A percentile compares a stretch with the other conserved stretches of the same genome.
Evolutionary conservation across 805 yeast species (phyloP).

Genomic region (Wickerhamiella vanderwaltii): DNA sequence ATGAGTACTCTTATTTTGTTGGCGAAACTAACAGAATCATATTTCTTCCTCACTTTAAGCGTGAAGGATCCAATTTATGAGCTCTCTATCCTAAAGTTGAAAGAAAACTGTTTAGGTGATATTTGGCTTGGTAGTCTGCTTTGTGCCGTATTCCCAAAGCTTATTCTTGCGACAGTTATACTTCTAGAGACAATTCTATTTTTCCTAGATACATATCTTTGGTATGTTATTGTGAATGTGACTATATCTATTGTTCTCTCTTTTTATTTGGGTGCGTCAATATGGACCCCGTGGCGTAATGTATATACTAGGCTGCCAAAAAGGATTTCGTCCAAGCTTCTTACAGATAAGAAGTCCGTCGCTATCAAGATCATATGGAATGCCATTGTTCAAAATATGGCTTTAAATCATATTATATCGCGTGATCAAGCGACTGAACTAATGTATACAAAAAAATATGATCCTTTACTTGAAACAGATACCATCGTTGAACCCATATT

Average conservation of each 20-base stretch:
- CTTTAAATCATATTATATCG: conserved; percentile 64
- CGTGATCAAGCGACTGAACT: conserved; percentile 59
- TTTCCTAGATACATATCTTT: conserved; percentile 68
- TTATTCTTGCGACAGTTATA: conserved; percentile 42
- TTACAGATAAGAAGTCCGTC: conserved; percentile 38
- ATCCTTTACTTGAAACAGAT: conserved; percentile 28
- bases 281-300: conserved; percentile 85
- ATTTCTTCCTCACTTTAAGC: conserved; percentile 63
- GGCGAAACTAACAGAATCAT: conserved; percentile 64
- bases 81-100: conserved; percentile 42
- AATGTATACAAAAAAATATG: conserved; percentile 34
- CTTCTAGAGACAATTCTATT: conserved; percentile 56
- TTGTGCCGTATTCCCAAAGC: conserved; percentile 45
- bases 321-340: conserved; percentile 57
- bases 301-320: conserved; percentile 65
- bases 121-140: conserved; percentile 38
- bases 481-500: conserved; percentile 59
- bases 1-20: conserved; percentile 57
- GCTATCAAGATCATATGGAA: conserved; percentile 47
- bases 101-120: conserved; percentile 51
- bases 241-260: conserved; percentile 60
- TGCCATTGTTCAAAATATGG: conserved; percentile 71
- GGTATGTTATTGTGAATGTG: conserved; percentile 78
- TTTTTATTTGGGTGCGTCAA: conserved; percentile 62
- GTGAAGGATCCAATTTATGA: conserved; percentile 64